Percentiles rank a stretch among this genome's conserved stretches.
These are phyloP conservation scores for Artemisia argyi DNA, from an alignment of 129 eudicot genomes.

Conservation along the genomic window DNA sequence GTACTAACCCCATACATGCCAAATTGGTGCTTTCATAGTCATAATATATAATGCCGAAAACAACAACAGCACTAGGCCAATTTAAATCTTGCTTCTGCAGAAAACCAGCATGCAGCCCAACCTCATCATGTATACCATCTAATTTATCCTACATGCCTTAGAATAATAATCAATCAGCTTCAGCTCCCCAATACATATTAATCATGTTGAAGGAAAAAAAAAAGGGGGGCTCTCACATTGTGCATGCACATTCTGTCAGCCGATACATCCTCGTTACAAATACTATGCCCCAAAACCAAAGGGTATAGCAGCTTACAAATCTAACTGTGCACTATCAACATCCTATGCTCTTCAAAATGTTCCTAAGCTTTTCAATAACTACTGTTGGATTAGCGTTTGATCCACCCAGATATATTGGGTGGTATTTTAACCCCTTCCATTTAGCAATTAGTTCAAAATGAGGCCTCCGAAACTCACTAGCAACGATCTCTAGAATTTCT, in stretches of 20 bases:
- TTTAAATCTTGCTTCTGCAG: background rate
- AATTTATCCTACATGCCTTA: conserved; percentile 3
- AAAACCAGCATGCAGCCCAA: conserved; percentile 4
- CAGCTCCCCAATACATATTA: background rate
- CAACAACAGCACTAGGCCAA: conserved; percentile 9
- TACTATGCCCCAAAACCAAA: conserved; percentile 1
- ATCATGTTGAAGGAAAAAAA: background rate
- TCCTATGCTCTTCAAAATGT: conserved; percentile 63
- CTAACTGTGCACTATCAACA: conserved; percentile 42
- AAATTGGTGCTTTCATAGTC: background rate
- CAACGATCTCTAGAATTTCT: conserved; percentile 69
- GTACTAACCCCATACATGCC: background rate
- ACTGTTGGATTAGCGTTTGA: conserved; percentile 58
- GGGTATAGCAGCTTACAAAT: conserved; percentile 11
- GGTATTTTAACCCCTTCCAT: conserved; percentile 94
- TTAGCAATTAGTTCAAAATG: conserved; percentile 74
- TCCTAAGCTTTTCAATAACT: conserved; percentile 53
- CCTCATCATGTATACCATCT: conserved; percentile 3
- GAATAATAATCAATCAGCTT: background rate
- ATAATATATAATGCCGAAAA: conserved; percentile 6
- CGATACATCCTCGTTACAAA: background rate
- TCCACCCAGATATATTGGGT: conserved; percentile 57
- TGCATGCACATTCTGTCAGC: no score
- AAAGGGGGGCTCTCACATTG: background rate
- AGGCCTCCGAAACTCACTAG: conserved; percentile 73